Evolutionary conservation across 192 early-diverging fungal genomes (phyloP).

Genomic region (Backusella westeae): DNA sequence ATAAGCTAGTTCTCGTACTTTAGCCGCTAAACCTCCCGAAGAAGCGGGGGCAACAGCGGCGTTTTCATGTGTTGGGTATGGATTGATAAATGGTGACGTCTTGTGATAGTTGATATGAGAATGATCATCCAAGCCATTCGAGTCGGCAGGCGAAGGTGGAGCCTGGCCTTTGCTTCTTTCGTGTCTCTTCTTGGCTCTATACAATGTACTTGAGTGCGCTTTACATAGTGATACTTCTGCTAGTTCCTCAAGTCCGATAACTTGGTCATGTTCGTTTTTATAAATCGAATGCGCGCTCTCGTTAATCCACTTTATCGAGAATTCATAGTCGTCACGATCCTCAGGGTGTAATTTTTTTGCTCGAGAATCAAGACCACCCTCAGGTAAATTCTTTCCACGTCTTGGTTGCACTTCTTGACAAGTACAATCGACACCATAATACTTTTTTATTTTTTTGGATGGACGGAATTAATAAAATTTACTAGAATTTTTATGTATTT

Average conservation of each 20-base stretch:
- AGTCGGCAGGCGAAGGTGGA: conserved; percentile 26
- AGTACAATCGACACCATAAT: conserved; percentile 28
- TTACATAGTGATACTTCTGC: conserved; percentile 40
- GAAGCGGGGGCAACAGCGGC: neutral
- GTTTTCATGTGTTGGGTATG: neutral
- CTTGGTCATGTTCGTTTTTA: conserved; percentile 25
- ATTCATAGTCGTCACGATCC: conserved; percentile 35
- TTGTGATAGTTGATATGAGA: neutral
- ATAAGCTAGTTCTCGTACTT: conserved; percentile 14
- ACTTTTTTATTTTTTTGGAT: neutral
- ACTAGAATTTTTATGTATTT: neutral
- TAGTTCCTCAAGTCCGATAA: conserved; percentile 16
- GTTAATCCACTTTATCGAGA: conserved; percentile 29
- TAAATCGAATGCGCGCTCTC: conserved; percentile 31
- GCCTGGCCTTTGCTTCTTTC: conserved; percentile 9
- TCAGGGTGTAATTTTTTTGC: conserved; percentile 32
- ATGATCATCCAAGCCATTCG: conserved; percentile 13
- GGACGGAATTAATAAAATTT: neutral
- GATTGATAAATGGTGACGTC: neutral
- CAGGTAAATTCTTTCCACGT: conserved; percentile 35
- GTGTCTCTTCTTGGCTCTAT: conserved; percentile 38
- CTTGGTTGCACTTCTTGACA: conserved; percentile 34
- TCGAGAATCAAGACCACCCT: conserved; percentile 32
- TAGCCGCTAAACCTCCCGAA: conserved; percentile 20
- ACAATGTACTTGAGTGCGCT: conserved; percentile 36